Evolutionary conservation across 2,329 filamentous ascomycete genomes (phyloP), one percentile per base, ranked within the genome.

Genomic region (Tothia fuscella): DNA sequence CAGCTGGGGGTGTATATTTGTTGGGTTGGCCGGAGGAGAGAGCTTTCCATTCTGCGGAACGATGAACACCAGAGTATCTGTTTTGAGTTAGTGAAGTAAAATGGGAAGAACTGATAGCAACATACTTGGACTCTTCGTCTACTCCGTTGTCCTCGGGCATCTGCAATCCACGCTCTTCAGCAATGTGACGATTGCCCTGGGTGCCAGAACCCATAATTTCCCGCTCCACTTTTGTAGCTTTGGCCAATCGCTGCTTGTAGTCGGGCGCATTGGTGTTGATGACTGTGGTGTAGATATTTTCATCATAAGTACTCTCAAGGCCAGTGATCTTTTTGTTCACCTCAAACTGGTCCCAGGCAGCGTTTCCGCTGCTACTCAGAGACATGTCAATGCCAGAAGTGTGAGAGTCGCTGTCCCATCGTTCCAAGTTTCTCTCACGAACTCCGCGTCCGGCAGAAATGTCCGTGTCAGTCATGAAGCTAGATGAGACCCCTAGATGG

Each of bases 101-200:
- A 13, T 14, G 16, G 28, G 29, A 3, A 17, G 9, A 36, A 28
- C 12, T 14, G 22, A 25, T 22, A 22, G 14, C 25, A 19, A 59
- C 74, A 52, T 71, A 87, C 78, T 91, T 95, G 56, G 93, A 88
- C 64, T 98, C 91, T 62, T 98, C 91, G 49, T 94, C 85, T 21
- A 72, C 61, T 12, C 76, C 80, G 44, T 74, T 78, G 39, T 78
- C 77, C 40, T 81, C 74, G 29, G 75, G 71, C 7, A 71, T 67
- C 10, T 71, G 72, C n/a, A 76, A 67, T 40, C 86, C 74, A 55
- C 88, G 80, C 66, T 98, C 91, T 62, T 96, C 91, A 3, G 84
- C 83, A 44, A 95, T 75, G 56, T 98, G 91, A 4, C 80, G 66
- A 42, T 91, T 94, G 26, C 74, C 72, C 6, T 85, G 70, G 14